Conservation (phyloP, 768 basidiomycete genomes). For the Boletales sp. region DNA sequence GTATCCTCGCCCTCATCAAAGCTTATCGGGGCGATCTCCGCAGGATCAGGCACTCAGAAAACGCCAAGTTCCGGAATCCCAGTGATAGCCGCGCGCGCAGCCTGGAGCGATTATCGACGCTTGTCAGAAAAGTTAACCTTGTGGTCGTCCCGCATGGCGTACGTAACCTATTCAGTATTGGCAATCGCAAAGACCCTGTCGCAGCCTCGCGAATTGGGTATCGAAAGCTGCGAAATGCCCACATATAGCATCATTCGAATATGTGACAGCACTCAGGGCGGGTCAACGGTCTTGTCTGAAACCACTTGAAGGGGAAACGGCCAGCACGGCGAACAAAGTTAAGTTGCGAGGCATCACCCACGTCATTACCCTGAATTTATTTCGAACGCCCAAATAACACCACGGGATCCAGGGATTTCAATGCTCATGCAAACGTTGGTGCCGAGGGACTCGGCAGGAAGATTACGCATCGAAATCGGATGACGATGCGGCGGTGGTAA, state of each 20-base stretch:
- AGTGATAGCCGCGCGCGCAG: slow-evolving; percentile 13
- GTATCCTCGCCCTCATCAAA: slow-evolving; percentile 9
- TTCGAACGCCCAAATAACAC: slow-evolving; percentile 7
- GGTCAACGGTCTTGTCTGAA: neutral
- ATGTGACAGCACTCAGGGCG: slow-evolving; percentile 13
- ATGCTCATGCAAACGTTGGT: slow-evolving; percentile 1
- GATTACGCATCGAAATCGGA: slow-evolving; percentile 1
- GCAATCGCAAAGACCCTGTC: slow-evolving; percentile 13
- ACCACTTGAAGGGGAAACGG: neutral
- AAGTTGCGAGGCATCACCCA: slow-evolving; percentile 17
- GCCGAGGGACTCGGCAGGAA: slow-evolving; percentile 11
- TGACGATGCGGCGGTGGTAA: neutral
- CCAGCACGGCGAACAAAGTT: slow-evolving; percentile 19
- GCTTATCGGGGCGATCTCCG: slow-evolving; percentile 27
- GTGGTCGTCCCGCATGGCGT: slow-evolving; percentile 10
- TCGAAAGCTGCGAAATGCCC: slow-evolving; percentile 6
- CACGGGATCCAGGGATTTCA: slow-evolving; percentile 8
- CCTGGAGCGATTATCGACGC: slow-evolving; percentile 10
- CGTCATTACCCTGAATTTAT: slow-evolving; percentile 26
- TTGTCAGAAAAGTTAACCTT: slow-evolving; percentile 27
- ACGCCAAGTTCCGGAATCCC: slow-evolving; percentile 11
- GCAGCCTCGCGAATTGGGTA: slow-evolving; percentile 15
- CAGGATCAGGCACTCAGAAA: slow-evolving; percentile 21
- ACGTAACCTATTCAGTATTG: slow-evolving; percentile 20
- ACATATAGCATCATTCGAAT: slow-evolving; percentile 15